Base-by-base conservation (phyloP, 2,329 filamentous ascomycete genomes). In the Fusarium mexicanum region DNA sequence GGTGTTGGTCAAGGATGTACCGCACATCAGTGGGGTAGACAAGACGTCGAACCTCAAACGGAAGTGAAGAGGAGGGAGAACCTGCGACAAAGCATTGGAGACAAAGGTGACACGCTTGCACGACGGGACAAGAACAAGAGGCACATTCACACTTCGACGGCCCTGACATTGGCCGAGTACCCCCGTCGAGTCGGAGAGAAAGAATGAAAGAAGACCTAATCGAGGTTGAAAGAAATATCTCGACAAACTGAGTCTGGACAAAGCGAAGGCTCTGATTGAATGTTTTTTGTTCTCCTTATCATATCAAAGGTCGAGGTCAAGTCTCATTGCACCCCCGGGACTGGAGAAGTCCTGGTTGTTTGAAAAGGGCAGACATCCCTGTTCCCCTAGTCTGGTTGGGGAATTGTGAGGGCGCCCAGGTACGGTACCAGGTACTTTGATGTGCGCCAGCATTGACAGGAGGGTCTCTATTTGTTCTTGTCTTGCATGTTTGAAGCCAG, bases 31-130 rank as follows among this genome's bases (percentile, higher is more conserved):
- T 70, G 67, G 67, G 67, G 67, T 70, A 60, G 53, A 44, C 51
- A 48, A 50, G 55, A 44, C 44, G 29, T 59, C 26, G 51, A 66
- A 69, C 43, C 48, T 68, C 61, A 71, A 71, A 61, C 62, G 44
- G 31, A 53, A 55, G 40, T 40, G 60, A 59, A 43, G 38, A 46
- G 51, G 60, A 55, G 41, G 35, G 64, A 44, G 35, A 65, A 53
- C 43, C 64, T 69, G 66, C 57, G 50, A 66, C 66, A 57, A 66
- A 71, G 47, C 35, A 68, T 68, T 68, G 47, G 65, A 71, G 61
- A 58, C 66, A 73, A 71, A 67, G 40, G 54, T 74, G 71, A 74
- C 67, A 74, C 71, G 61, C 71, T 71, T 67, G 47, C 63, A 67
- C 57, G 33, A 71, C 66, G 70, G 66, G 55, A 59, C 51, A 41